Conservation (phyloP, 2,329 filamentous ascomycete genomes). For the Pleurostoma richardsiae region DNA sequence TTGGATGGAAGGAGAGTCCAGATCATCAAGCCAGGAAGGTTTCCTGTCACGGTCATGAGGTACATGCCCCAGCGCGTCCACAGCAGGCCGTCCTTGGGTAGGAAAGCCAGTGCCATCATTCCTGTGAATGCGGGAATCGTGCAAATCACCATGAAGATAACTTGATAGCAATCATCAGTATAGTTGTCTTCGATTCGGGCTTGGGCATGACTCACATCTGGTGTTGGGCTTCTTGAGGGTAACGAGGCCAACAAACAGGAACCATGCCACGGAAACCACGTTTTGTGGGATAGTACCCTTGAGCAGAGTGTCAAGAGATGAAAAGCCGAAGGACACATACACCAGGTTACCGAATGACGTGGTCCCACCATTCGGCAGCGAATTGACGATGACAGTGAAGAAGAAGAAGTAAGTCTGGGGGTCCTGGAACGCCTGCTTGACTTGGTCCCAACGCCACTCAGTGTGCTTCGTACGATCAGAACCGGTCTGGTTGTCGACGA, state of each 20-base stretch:
- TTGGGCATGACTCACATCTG: slow-evolving; percentile 16
- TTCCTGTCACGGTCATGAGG: slow-evolving; percentile 17
- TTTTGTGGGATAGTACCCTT: slow-evolving; percentile 23
- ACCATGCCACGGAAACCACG: slow-evolving; percentile 19
- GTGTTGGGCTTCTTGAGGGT: slow-evolving; percentile 19
- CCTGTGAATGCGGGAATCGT: slow-evolving; percentile 22
- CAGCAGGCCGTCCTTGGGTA: slow-evolving; percentile 16
- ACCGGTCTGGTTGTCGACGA: slow-evolving; percentile 20
- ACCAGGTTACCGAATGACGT: slow-evolving; percentile 24
- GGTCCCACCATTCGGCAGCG: slow-evolving; percentile 24
- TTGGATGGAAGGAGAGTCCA: slow-evolving; percentile 7
- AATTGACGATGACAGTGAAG: slow-evolving; percentile 24
- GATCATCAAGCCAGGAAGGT: slow-evolving; percentile 13
- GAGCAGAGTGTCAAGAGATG: slow-evolving; percentile 21
- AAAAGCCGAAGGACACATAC: slow-evolving; percentile 25
- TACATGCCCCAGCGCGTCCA: slow-evolving; percentile 27
- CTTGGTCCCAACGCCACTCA: slow-evolving; percentile 19
- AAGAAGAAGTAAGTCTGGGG: slow-evolving; percentile 28
- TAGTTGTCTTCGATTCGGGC: not conserved
- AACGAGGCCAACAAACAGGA: slow-evolving; percentile 15
- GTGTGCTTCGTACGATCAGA: slow-evolving; percentile 16
- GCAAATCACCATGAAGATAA: slow-evolving; percentile 21
- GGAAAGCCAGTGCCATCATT: slow-evolving; percentile 22
- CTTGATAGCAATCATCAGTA: slow-evolving; percentile 1
- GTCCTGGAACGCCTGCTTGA: slow-evolving; percentile 18